Evolutionary conservation across 106 monocot species (phyloP).

Genomic region (Agapanthus africanus): DNA sequence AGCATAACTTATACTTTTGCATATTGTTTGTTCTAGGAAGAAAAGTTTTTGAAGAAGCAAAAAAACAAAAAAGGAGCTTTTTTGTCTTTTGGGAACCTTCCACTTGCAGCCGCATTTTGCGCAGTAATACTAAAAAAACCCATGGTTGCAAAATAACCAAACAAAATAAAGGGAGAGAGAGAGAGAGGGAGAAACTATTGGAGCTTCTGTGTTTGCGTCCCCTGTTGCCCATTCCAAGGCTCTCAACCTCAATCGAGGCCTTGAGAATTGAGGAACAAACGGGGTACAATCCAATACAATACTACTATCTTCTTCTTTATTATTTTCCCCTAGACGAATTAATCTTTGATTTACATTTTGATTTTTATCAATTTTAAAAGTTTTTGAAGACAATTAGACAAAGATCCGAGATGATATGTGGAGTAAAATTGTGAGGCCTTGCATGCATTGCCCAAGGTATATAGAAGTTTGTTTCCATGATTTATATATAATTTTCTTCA

Average conservation of each 20-base stretch:
- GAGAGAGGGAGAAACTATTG: no score
- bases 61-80: no score
- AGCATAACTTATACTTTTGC: no score
- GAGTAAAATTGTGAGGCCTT: neutral
- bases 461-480: neutral
- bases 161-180: no score
- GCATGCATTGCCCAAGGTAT: neutral
- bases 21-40: no score
- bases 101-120: no score
- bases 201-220: neutral
- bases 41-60: no score
- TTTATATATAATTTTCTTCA: no score
- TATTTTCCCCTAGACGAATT: neutral
- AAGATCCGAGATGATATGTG: neutral
- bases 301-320: neutral
- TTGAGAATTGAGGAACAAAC: conserved; percentile 5
- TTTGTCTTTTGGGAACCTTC: no score
- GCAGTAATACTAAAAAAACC: no score
- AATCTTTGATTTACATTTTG: neutral
- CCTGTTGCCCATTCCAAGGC: conserved; percentile 7
- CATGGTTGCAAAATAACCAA: no score
- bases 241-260: neutral
- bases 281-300: neutral
- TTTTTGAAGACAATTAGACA: neutral
- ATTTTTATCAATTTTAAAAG: no score